Base-by-base conservation (phyloP, 371 early-diverging fungal species). In the Dentiscutata heterogama region DNA sequence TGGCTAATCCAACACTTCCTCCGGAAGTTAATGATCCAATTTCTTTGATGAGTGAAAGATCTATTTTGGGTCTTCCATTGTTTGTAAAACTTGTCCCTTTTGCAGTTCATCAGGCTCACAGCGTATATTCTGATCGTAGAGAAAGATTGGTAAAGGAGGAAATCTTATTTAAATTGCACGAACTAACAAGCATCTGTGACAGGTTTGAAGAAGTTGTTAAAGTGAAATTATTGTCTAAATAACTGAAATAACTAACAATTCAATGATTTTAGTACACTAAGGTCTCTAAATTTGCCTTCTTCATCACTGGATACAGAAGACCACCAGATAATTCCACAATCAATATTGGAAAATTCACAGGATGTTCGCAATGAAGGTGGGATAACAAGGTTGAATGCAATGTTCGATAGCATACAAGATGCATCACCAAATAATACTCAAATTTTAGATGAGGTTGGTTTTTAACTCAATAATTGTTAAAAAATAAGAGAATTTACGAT, bases 41-140 rank as follows among this genome's bases (percentile, higher is more conserved):
- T 10, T 86, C 85, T 29, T 84, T 87, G 80, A 87, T 87, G 87
- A 86, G 85, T 61, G 87, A 86, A 50, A 86, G 87, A 60, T 83
- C 86, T 35, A 84, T 91, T 27, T 83, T 94, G 11, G 93, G 94
- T 31, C 85, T 91, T 16, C 96, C 97, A 1, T 85, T 97, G 76
- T 97, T 98, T 83, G 88, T 91, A 58, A 89, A 89, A 5, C 87
- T 97, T n/a, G 94, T 97, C 2, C 98, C 98, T 8, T 94, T 95
- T 86, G 94, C 94, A 2, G 94, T 97, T 3, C 97, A 97, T 86
- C 95, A 96, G 84, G 95, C 96, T 1, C 94, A 92, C 1, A 94
- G 94, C 63, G 89, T 95, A 0, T 97, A 96, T 86, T 86, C 89
- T 10, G 92, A 94, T 82, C 90, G 93, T 56, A 95, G 93, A 83